Percentiles rank a stretch among this genome's conserved stretches.
Conservation (phyloP, 2,329 filamentous ascomycete genomes). For the Elsinoe perseae region DNA sequence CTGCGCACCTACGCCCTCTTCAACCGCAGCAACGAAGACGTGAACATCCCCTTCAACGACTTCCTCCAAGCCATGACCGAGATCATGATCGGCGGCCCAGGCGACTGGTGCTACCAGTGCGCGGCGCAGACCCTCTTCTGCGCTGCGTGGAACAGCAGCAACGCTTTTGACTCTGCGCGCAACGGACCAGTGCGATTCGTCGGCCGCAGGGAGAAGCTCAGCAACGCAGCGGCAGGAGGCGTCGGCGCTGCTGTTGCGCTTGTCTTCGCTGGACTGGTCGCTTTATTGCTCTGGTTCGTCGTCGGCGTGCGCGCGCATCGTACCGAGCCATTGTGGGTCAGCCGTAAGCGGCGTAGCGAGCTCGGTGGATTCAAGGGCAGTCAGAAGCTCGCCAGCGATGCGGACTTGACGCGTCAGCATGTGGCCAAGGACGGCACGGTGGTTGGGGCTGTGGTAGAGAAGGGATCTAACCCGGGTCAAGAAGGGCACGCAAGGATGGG, state of each 20-base stretch:
- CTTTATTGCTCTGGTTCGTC: slow-evolving; percentile 36
- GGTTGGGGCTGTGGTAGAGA: slow-evolving; percentile 28
- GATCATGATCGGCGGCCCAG: slow-evolving; percentile 37
- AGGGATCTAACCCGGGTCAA: slow-evolving; percentile 23
- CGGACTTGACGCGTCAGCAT: slow-evolving; percentile 39
- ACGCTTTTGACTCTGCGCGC: slow-evolving; percentile 1
- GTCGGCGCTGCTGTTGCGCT: slow-evolving; percentile 50
- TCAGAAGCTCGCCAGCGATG: slow-evolving; percentile 47
- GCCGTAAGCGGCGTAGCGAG: slow-evolving; percentile 29
- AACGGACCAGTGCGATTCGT: background rate
- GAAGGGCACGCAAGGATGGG: slow-evolving; percentile 44
- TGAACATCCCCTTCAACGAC: slow-evolving; percentile 43
- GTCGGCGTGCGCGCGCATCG: slow-evolving; percentile 42
- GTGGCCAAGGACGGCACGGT: slow-evolving; percentile 34
- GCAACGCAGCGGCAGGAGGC: slow-evolving; percentile 38
- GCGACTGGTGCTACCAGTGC: slow-evolving; percentile 48
- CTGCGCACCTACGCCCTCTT: slow-evolving; percentile 46
- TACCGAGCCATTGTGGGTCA: slow-evolving; percentile 18
- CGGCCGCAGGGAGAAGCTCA: background rate
- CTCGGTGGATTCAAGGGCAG: slow-evolving; percentile 51
- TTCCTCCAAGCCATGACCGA: slow-evolving; percentile 41
- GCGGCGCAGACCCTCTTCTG: slow-evolving; percentile 44
- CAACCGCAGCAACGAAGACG: slow-evolving; percentile 38
- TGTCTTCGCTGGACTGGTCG: slow-evolving; percentile 37
- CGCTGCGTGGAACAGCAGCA: slow-evolving; percentile 32